These are phyloP conservation scores for Phyllosticta paracitricarpa DNA, from an alignment of 2,329 filamentous ascomycete genomes.

Conservation along the genomic window DNA sequence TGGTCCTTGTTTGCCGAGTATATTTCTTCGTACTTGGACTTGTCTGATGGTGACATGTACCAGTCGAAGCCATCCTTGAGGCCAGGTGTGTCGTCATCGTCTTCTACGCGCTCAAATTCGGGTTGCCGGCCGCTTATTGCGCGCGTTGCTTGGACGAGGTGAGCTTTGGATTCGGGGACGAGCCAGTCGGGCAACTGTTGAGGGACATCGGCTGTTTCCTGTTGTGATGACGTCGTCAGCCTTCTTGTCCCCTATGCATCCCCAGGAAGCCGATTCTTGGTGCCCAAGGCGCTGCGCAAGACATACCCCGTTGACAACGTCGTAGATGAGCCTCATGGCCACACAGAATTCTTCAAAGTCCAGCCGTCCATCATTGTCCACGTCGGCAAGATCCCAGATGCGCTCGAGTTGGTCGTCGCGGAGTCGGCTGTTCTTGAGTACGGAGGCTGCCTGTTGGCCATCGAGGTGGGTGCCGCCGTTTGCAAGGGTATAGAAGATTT, in stretches of 20 bases:
- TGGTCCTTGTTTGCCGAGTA: constrained; percentile 86
- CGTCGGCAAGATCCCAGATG: constrained; percentile 94
- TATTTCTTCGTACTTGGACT: constrained; percentile 92
- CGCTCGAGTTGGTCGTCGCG: constrained; percentile 81
- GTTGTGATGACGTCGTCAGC: constrained; percentile 2
- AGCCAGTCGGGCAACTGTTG: constrained; percentile 84
- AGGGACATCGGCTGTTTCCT: constrained; percentile 82
- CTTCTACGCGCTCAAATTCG: constrained; percentile 73
- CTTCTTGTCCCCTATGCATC: background rate
- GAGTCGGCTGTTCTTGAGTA: constrained; percentile 64
- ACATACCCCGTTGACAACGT: constrained; percentile 84
- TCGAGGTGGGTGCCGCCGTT: constrained; percentile 56
- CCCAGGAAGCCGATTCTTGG: background rate
- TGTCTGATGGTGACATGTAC: constrained; percentile 94
- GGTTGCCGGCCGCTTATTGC: constrained; percentile 64
- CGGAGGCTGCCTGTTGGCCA: constrained; percentile 58
- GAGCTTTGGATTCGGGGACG: constrained; percentile 66
- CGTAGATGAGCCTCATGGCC: constrained; percentile 95
- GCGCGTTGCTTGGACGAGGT: constrained; percentile 31
- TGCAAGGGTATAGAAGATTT: constrained; percentile 62
- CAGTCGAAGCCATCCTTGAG: constrained; percentile 97
- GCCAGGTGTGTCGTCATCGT: constrained; percentile 67
- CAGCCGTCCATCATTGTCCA: constrained; percentile 92
- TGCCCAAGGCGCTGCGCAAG: background rate
- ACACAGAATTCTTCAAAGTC: constrained; percentile 99